Evolutionary conservation across 805 yeast genomes (phyloP).

Genomic region (Yueomyces sinensis): DNA sequence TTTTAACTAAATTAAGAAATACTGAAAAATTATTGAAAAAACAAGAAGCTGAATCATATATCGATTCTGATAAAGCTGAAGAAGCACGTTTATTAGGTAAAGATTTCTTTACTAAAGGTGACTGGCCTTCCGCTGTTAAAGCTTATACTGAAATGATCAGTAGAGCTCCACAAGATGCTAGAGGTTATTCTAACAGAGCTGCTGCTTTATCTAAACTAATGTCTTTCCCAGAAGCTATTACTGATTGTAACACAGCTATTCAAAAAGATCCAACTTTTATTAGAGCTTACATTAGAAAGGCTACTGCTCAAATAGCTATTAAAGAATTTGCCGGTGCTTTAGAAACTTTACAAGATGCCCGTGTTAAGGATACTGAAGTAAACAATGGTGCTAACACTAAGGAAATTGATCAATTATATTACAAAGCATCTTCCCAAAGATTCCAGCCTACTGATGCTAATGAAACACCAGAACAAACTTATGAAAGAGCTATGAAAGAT

Average conservation of each 20-base stretch:
- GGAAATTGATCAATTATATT: constrained; percentile 74
- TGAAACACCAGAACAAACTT: constrained; percentile 89
- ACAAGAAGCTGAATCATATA: constrained; percentile 62
- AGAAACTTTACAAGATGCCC: constrained; percentile 70
- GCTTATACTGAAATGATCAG: constrained; percentile 92
- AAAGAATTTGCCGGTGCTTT: constrained; percentile 72
- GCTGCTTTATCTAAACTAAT: constrained; percentile 89
- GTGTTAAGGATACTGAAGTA: constrained; percentile 54
- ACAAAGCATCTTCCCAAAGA: constrained; percentile 67
- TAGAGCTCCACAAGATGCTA: constrained; percentile 92
- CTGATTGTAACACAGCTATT: constrained; percentile 85
- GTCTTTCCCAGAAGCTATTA: constrained; percentile 94
- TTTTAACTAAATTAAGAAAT: constrained; percentile 71
- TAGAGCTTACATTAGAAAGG: constrained; percentile 95
- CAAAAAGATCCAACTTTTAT: constrained; percentile 77
- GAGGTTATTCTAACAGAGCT: constrained; percentile 97
- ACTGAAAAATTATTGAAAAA: constrained; percentile 78
- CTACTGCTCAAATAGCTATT: constrained; percentile 84
- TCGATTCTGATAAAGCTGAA: constrained; percentile 88
- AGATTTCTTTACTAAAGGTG: constrained; percentile 75
- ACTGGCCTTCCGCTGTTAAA: constrained; percentile 94
- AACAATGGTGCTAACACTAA: constrained; percentile 45
- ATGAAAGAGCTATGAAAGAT: constrained; percentile 80
- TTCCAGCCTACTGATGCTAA: constrained; percentile 65
- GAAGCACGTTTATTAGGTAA: constrained; percentile 90